These are phyloP conservation scores for Epichloe sylvatica DNA, from an alignment of 2,329 filamentous ascomycete genomes.

Conservation along the genomic window DNA sequence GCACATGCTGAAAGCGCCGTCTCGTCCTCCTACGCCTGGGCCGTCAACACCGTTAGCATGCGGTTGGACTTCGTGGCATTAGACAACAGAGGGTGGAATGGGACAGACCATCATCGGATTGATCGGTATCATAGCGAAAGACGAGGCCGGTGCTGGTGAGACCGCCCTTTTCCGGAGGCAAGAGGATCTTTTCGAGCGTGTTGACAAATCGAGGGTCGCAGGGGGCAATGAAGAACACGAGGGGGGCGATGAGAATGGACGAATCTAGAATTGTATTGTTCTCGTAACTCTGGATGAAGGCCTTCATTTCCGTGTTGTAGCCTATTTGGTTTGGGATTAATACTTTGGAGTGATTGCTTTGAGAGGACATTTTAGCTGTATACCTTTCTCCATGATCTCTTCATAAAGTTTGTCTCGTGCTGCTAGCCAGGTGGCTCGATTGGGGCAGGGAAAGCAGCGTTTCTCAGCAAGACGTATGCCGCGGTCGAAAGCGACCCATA, in stretches of 20 bases:
- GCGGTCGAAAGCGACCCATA: constrained; percentile 70
- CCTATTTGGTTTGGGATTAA: background rate
- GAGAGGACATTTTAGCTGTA: background rate
- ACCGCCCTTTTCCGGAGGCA: constrained; percentile 60
- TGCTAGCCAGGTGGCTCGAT: constrained; percentile 50
- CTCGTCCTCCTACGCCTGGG: constrained; percentile 54
- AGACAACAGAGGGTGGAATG: no score
- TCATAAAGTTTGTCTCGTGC: constrained; percentile 58
- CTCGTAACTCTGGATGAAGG: constrained; percentile 67
- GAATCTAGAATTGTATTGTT: constrained; percentile 56
- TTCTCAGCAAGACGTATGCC: constrained; percentile 62
- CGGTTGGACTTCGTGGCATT: no score
- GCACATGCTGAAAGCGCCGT: constrained; percentile 70
- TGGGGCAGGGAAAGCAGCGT: constrained; percentile 60
- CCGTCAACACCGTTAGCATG: background rate
- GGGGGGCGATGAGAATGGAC: constrained; percentile 59
- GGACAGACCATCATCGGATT: constrained; percentile 50
- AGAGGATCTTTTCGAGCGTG: constrained; percentile 58
- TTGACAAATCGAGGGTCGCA: constrained; percentile 63
- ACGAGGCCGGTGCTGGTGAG: constrained; percentile 63
- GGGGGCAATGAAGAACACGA: constrained; percentile 67
- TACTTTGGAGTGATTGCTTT: background rate
- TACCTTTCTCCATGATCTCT: constrained; percentile 59
- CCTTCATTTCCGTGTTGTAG: constrained; percentile 55
- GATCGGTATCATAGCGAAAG: constrained; percentile 57